Base-by-base conservation (phyloP, 345 rosid species). In the Salix dunnii region DNA sequence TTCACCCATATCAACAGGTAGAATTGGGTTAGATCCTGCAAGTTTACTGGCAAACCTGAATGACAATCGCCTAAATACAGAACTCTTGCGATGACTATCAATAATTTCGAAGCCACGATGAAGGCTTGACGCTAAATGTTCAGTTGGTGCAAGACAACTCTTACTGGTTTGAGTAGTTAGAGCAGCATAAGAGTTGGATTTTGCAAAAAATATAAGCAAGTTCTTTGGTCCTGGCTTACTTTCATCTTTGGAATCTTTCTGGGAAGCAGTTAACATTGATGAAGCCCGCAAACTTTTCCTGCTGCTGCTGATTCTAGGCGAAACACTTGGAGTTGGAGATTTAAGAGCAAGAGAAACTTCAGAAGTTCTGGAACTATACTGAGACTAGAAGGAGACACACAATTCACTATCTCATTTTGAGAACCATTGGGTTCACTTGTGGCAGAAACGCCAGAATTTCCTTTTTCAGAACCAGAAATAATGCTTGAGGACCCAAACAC, bases 91-190 rank as follows among this genome's bases (percentile, higher is more conserved):
- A 62, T 91, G 90, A 77, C 80, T 72, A 58, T 84, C 97, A 68
- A 96, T 87, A 83, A 92, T 90, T 85, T 92, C 94, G 83, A 96
- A 87, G 80, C 98, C 99, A 63, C 89, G 92, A 66, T 94, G 93
- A 76, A 96, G 97, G 86, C 99, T 96, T 78, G 97, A 94, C n/a
- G 96, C 99, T 87, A 96, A 81, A 82, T 89, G 84, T 65, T 88
- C 92, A 60, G 92, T 90, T 74, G 92, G 81, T 68, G 82, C 84
- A 79, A 75, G 81, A 68, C 76, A 70, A 76, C 79, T 82, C 80
- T 61, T 86, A 74, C 75, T 87, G 75, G 74, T 82, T 72, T 79
- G 80, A 78, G 85, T 75, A 82, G 86, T 71, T 76, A 81, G 75
- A 73, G 80, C 76, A 65, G 68, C 74, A 23, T 78, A 68, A 69